phyloP scores from a whole-genome alignment of 23 red algal genomes.

The Cyanidium caldarium region DNA sequence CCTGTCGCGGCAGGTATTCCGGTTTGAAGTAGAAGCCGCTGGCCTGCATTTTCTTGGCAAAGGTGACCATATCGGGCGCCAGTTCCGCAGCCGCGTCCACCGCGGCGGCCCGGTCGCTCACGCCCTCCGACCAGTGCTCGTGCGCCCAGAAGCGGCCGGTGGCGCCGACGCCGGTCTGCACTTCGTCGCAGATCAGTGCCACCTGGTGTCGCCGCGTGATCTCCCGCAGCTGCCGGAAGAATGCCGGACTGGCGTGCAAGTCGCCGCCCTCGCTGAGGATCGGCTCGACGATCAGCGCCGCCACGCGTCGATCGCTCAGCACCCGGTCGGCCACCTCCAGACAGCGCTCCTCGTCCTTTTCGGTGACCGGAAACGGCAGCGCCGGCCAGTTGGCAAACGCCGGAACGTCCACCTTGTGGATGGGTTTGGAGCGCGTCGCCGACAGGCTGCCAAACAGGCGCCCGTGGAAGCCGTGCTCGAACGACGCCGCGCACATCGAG shows the following conservation, averaged over 20 bases:
- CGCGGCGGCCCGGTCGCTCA: not conserved
- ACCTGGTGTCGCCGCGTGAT: not conserved
- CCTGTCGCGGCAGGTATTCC: constrained; percentile 11
- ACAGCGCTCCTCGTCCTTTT: not conserved
- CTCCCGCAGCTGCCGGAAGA: constrained; percentile 12
- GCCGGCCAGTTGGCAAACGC: constrained; percentile 2
- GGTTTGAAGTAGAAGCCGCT: constrained; percentile 11
- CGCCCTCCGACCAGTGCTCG: constrained; percentile 14
- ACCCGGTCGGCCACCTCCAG: not conserved
- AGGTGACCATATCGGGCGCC: constrained; percentile 25
- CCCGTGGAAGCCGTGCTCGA: constrained; percentile 15
- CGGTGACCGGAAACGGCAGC: not conserved
- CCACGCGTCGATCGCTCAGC: not conserved
- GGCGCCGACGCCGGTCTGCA: constrained; percentile 21
- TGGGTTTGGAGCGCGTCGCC: constrained; percentile 14
- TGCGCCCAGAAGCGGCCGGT: constrained; percentile 30
- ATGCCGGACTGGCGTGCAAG: constrained; percentile 5
- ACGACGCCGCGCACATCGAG: constrained; percentile 3
- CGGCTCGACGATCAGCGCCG: constrained; percentile 16
- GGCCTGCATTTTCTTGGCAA: constrained; percentile 38
- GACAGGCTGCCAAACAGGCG: constrained; percentile 11
- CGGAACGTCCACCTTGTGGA: constrained; percentile 15
- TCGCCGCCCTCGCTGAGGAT: constrained; percentile 23
- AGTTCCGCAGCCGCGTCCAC: constrained; percentile 1
- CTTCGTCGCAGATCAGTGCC: constrained; percentile 18